These are phyloP conservation scores for Protomyces inundatus DNA, from an alignment of 1,139 yeast species.

Conservation along the genomic window DNA sequence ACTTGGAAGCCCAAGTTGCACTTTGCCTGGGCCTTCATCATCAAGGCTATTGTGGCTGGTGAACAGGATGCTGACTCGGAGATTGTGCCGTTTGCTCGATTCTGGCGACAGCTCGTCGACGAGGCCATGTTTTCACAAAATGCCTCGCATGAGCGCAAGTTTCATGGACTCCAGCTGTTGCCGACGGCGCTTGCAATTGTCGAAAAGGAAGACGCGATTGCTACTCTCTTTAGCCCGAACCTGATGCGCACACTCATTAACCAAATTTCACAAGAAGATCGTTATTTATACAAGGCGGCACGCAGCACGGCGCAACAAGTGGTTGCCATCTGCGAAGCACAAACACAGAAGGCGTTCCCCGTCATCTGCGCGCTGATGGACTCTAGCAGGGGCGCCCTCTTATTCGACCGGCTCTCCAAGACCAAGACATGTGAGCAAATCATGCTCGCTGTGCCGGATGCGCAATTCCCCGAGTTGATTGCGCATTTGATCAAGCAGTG, in stretches of 20 bases:
- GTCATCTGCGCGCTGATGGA: neutral
- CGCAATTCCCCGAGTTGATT: conserved; percentile 38
- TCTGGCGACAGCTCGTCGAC: conserved; percentile 77
- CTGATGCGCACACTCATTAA: conserved; percentile 69
- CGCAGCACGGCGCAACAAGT: conserved; percentile 35
- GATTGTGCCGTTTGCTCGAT: conserved; percentile 52
- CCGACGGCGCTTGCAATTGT: conserved; percentile 44
- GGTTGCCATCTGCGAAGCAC: neutral
- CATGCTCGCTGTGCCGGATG: conserved; percentile 33
- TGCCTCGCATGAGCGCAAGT: conserved; percentile 80
- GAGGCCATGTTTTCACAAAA: conserved; percentile 70
- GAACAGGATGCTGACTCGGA: neutral
- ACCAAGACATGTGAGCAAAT: conserved; percentile 61
- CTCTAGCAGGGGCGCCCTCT: conserved; percentile 33
- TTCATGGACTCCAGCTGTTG: conserved; percentile 77
- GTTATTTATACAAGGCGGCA: conserved; percentile 66
- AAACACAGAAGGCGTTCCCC: conserved; percentile 1
- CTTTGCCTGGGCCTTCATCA: conserved; percentile 69
- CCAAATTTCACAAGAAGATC: conserved; percentile 62
- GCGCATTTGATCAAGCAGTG: conserved; percentile 37
- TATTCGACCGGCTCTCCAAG: conserved; percentile 74
- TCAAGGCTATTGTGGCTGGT: conserved; percentile 38
- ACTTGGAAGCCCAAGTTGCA: conserved; percentile 76
- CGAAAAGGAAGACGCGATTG: conserved; percentile 40
- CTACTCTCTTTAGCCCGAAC: conserved; percentile 58